Percentiles rank a stretch among this genome's conserved stretches.
Conservation (phyloP, 371 early-diverging fungal genomes). For the Umbelopsis sp. region DNA sequence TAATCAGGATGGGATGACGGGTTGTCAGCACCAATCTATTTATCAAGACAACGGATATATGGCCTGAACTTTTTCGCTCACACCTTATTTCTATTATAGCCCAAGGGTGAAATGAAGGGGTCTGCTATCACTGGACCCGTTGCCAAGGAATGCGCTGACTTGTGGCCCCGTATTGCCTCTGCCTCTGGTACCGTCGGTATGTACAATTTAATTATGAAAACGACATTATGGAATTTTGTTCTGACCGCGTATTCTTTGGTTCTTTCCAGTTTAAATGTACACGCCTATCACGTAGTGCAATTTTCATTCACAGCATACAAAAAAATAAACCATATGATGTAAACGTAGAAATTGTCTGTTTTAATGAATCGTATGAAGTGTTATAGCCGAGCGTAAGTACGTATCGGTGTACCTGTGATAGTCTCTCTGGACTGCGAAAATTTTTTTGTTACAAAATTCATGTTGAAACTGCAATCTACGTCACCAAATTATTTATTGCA, state of each 20-base stretch:
- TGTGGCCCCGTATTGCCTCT: constrained; percentile 99
- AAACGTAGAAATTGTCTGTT: background rate
- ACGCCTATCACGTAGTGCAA: background rate
- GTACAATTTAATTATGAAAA: background rate
- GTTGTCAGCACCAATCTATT: background rate
- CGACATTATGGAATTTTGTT: background rate
- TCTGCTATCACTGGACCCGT: constrained; percentile 99
- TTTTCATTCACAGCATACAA: constrained; percentile 12
- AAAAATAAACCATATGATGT: constrained; percentile 9
- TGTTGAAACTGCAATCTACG: background rate
- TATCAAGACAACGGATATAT: background rate
- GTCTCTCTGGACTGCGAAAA: background rate
- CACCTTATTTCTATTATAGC: constrained; percentile 57
- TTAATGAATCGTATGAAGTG: too few species aligned
- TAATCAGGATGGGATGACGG: background rate
- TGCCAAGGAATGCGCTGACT: constrained; percentile 99
- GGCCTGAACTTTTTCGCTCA: background rate
- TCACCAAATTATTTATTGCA: constrained; percentile 1
- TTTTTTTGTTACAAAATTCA: background rate
- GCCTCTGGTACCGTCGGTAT: constrained; percentile 87
- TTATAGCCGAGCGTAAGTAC: too few species aligned
- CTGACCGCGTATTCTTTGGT: background rate
- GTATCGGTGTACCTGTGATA: too few species aligned
- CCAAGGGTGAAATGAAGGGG: constrained; percentile 99
- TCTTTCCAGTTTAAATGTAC: constrained; percentile 1